Base-by-base conservation (phyloP, 2,329 filamentous ascomycete genomes). In the Sporothrix globosa region DNA sequence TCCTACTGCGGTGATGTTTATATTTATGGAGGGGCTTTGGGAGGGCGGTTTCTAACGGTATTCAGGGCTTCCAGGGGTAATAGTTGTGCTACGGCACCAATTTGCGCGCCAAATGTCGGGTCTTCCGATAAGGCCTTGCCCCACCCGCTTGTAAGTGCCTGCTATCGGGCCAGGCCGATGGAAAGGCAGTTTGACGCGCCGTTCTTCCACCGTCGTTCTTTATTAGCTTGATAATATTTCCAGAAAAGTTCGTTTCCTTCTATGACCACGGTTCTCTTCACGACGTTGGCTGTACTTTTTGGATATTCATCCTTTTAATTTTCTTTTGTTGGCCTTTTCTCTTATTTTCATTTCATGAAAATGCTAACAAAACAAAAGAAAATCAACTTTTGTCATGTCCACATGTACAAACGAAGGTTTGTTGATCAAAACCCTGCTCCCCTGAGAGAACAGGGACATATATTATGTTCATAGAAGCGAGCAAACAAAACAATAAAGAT, bases 41-140 rank as follows among this genome's bases (percentile, higher is more conserved):
- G 4, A n/a, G 21, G 10, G 21, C 52, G 21, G 13, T 24, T 53
- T 53, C 21, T 19, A 65, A n/a, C 24, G 44, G 60, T 13, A 10
- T 30, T 50, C 17, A 65, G 41, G 21, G 41, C 41, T 44, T 34
- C 34, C 34, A 34, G 34, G 34, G 34, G 34, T 34, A 34, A 34
- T 34, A 6, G 7, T 34, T 1, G 34, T 34, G 5, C 27, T 27
- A 27, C 4, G 17, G 30, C n/a, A 24, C 50, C 19, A 30, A 30
- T 30, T 30, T 30, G 27, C 27, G 27, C 27, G 27, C 27, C 27
- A 30, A 30, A 30, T 4, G n/a, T 67, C 65, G 65, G 65, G n/a
- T 53, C 50, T 27, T 67, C 65, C 65, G 65, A 67, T 67, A 67
- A 44, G 48, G 21, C 27, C 27, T 30, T 30, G 5, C 5, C 7